These are phyloP conservation scores for Phaseolus lunatus DNA, from an alignment of 306 rosid genomes.

Conservation along the genomic window DNA sequence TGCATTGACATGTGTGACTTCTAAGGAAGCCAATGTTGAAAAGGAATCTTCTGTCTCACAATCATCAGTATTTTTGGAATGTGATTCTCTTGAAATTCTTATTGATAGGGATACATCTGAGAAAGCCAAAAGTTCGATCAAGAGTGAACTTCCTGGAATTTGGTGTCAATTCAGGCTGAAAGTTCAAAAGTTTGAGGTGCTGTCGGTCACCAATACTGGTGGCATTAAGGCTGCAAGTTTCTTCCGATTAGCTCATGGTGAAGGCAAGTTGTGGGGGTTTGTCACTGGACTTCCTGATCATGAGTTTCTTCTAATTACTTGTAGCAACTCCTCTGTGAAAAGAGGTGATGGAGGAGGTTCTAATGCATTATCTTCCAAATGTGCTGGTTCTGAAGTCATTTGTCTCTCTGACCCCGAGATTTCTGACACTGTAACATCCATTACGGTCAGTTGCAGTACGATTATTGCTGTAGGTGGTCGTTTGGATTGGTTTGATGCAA, in stretches of 20 bases:
- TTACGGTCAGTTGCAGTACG: conserved; percentile 83
- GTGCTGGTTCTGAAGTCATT: conserved; percentile 84
- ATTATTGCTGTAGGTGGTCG: conserved; percentile 88
- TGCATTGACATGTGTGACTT: conserved; percentile 53
- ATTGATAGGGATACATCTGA: conserved; percentile 66
- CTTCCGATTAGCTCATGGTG: conserved; percentile 85
- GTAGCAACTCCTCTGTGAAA: conserved; percentile 74
- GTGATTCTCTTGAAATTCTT: conserved; percentile 65
- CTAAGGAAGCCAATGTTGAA: conserved; percentile 53
- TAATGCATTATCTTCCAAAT: conserved; percentile 80
- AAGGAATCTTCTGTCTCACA: conserved; percentile 62
- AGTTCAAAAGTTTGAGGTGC: conserved; percentile 70
- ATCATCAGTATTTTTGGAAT: conserved; percentile 69
- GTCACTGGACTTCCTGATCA: conserved; percentile 66
- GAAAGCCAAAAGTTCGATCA: conserved; percentile 62
- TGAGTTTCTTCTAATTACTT: conserved; percentile 80
- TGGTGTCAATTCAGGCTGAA: conserved; percentile 77
- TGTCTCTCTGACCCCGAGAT: conserved; percentile 76
- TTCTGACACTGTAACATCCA: conserved; percentile 63
- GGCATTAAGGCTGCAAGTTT: conserved; percentile 71
- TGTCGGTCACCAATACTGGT: conserved; percentile 80
- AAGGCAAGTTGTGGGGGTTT: conserved; percentile 85
- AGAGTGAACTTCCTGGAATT: conserved; percentile 88
- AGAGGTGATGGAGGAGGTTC: conserved; percentile 98
- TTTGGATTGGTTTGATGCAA: conserved; percentile 81